These are phyloP conservation scores for Solanum tacnaense DNA, from an alignment of 257 asterid genomes.

Conservation along the genomic window DNA sequence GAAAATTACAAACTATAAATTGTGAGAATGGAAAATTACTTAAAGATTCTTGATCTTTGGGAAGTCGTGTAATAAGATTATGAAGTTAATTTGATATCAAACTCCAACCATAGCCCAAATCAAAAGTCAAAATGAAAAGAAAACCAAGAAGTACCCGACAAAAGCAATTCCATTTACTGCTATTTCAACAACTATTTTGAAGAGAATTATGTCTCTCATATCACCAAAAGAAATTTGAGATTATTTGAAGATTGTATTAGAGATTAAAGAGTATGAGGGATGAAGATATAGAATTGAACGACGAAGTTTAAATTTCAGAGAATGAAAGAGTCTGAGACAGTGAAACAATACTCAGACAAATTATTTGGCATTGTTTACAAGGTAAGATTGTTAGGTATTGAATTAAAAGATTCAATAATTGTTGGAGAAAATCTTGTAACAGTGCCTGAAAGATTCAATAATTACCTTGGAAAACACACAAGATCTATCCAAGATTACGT, in stretches of 20 bases:
- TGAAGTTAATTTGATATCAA: background rate
- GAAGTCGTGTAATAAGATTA: background rate
- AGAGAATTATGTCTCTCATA: background rate
- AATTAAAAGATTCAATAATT: background rate
- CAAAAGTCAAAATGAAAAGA: background rate
- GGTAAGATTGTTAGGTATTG: background rate
- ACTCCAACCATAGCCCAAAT: background rate
- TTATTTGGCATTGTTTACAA: background rate
- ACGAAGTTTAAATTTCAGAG: background rate
- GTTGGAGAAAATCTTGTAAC: background rate
- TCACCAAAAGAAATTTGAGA: no score
- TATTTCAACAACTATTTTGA: background rate
- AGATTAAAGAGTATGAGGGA: background rate
- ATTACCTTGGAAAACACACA: background rate
- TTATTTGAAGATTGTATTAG: background rate
- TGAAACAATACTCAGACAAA: background rate
- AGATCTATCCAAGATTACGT: background rate
- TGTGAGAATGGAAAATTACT: background rate
- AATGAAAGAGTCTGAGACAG: background rate
- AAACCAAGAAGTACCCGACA: background rate
- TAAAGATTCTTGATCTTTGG: background rate
- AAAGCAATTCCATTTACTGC: background rate
- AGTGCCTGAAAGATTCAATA: background rate
- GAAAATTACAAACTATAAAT: background rate
- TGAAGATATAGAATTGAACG: background rate